A percentile compares a stretch with the other conserved stretches of the same genome.
These are phyloP conservation scores for Pinus tabuliformis DNA, from an alignment of 75 land plant species.

Conservation along the genomic window DNA sequence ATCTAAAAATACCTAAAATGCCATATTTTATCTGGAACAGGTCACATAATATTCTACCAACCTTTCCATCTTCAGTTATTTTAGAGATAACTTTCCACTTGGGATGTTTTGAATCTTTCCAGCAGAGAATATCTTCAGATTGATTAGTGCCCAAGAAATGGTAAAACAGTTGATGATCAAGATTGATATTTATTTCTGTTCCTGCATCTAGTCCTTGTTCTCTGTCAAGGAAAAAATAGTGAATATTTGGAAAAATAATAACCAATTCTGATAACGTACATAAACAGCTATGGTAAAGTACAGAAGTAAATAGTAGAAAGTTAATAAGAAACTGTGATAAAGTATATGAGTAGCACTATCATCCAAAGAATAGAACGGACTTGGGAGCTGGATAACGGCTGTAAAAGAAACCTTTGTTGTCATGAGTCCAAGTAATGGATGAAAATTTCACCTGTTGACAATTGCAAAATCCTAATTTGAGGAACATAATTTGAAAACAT, in stretches of 20 bases:
- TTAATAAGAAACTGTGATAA: neutral
- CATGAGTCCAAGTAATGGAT: slow-evolving; percentile 86
- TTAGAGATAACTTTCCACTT: slow-evolving; percentile 37
- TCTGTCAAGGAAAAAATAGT: neutral
- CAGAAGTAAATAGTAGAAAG: neutral
- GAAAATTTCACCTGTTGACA: slow-evolving; percentile 86
- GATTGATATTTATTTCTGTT: slow-evolving; percentile 42
- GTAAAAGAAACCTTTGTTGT: slow-evolving; percentile 96
- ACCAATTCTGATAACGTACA: neutral
- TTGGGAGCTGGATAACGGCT: slow-evolving; percentile 88
- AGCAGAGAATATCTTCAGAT: slow-evolving; percentile 50
- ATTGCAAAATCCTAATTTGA: too few species aligned
- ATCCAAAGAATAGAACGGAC: slow-evolving; percentile 33
- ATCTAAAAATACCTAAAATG: neutral
- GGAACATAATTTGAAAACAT: neutral
- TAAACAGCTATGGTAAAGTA: too few species aligned
- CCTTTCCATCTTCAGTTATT: slow-evolving; percentile 60
- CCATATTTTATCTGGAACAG: neutral
- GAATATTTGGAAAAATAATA: neutral
- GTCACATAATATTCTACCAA: neutral
- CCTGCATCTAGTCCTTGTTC: slow-evolving; percentile 37
- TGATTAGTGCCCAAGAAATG: slow-evolving; percentile 51
- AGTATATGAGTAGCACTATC: neutral
- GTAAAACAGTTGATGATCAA: slow-evolving; percentile 42
- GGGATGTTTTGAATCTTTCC: slow-evolving; percentile 37